phyloP scores from a whole-genome alignment of 805 yeast species.

The Grigorovia humatica region DNA sequence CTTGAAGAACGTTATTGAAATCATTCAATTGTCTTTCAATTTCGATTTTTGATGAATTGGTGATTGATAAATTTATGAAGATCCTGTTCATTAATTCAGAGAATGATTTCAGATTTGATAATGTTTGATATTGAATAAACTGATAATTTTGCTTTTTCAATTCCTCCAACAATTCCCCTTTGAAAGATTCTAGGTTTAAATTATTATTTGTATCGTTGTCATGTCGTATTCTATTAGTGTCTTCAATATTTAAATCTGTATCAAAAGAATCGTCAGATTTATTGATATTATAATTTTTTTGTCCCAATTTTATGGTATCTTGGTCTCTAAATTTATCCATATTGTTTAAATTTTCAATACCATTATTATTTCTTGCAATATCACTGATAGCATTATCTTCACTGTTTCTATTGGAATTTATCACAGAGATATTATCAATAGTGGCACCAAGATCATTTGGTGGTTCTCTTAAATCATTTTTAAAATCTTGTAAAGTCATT shows the following conservation, averaged over 20 bases:
- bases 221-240: neutral
- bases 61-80: constrained; percentile 22
- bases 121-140: constrained; percentile 21
- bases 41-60: constrained; percentile 17
- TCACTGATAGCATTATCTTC: no score
- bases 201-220: neutral
- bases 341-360: neutral
- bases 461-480: constrained; percentile 9
- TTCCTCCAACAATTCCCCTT: constrained; percentile 4
- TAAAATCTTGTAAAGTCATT: constrained; percentile 4
- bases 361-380: neutral
- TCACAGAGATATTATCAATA: neutral
- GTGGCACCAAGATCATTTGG: neutral
- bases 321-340: neutral
- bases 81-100: constrained; percentile 17
- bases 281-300: no score
- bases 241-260: neutral
- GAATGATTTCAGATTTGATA: constrained; percentile 19
- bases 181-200: neutral
- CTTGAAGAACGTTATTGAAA: constrained; percentile 15
- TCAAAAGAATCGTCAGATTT: neutral
- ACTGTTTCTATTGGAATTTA: no score
- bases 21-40: constrained; percentile 17
- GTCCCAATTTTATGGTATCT: no score
- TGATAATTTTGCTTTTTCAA: constrained; percentile 11